phyloP scores from a whole-genome alignment of 768 basidiomycete genomes.

The Leccinum longicurvipes region DNA sequence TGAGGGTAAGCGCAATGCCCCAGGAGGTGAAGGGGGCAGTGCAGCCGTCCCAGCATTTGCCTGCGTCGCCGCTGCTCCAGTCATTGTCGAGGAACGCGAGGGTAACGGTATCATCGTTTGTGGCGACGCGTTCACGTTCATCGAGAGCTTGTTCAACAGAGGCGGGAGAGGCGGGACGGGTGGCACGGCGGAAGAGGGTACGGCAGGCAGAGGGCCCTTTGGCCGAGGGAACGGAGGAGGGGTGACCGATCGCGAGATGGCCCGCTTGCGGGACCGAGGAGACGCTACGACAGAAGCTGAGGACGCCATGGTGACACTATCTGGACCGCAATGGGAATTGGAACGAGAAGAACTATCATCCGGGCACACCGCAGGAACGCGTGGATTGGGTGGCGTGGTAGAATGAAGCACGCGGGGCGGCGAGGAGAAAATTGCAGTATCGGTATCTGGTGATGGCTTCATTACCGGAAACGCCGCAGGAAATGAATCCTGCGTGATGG shows the following conservation, averaged over 20 bases:
- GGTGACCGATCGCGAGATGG: constrained; percentile 24
- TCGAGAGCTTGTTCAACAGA: constrained; percentile 16
- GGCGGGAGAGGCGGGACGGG: constrained; percentile 29
- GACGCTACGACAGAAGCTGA: constrained; percentile 7
- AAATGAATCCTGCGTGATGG: background rate
- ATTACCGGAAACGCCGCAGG: constrained; percentile 1
- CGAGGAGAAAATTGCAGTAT: background rate
- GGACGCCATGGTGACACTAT: background rate
- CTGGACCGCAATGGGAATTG: background rate
- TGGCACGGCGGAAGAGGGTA: constrained; percentile 19
- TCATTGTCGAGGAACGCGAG: constrained; percentile 5
- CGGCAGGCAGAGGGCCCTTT: constrained; percentile 28
- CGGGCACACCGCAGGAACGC: constrained; percentile 1
- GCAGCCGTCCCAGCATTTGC: constrained; percentile 7
- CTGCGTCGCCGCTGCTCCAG: background rate
- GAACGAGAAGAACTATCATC: background rate
- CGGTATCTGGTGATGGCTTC: background rate
- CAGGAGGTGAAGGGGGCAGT: constrained; percentile 26
- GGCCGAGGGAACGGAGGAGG: constrained; percentile 26
- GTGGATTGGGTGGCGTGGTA: constrained; percentile 5
- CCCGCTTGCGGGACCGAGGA: constrained; percentile 20
- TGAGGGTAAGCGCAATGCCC: constrained; percentile 31
- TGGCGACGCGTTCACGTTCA: constrained; percentile 1
- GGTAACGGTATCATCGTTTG: constrained; percentile 4
- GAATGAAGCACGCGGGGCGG: background rate